Conservation (phyloP, 495 filamentous ascomycete genomes). For the Polyplosphaeria fusca region DNA sequence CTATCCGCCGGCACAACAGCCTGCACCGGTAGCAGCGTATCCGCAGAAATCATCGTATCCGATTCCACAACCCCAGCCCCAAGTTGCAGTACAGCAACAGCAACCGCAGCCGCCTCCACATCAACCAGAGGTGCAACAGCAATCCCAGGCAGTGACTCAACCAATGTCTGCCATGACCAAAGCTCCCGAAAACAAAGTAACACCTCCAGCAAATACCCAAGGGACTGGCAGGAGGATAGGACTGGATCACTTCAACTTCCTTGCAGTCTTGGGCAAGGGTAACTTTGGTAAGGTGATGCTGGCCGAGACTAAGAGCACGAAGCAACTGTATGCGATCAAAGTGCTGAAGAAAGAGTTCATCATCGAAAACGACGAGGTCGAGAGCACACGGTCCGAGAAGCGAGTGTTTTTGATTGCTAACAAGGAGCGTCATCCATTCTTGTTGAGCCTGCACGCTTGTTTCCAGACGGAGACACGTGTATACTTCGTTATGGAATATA, state of each 20-base stretch:
- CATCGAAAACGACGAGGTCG: conserved; percentile 99
- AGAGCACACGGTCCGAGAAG: conserved; percentile 97
- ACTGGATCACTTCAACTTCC: conserved; percentile 98
- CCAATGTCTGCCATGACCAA: conserved; percentile 26
- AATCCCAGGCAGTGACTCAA: conserved; percentile 28
- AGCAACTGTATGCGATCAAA: conserved; percentile 96
- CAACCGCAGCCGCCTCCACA: conserved; percentile 49
- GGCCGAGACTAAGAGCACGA: conserved; percentile 88
- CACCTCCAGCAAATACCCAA: conserved; percentile 42
- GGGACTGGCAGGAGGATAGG: conserved; percentile 79
- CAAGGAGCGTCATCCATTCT: conserved; percentile 94
- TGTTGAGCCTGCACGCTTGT: conserved; percentile 93
- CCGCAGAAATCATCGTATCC: conserved; percentile 63
- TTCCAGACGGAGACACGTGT: conserved; percentile 99
- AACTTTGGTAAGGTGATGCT: conserved; percentile 99
- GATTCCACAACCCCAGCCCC: conserved; percentile 36
- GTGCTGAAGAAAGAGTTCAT: conserved; percentile 99
- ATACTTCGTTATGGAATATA: conserved; percentile 99
- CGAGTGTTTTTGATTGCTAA: conserved; percentile 95
- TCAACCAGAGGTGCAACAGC: conserved; percentile 32
- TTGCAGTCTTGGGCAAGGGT: conserved; percentile 96
- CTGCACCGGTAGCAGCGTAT: conserved; percentile 68
- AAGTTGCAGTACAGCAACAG: conserved; percentile 35
- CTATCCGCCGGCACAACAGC: conserved; percentile 45
- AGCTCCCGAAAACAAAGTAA: conserved; percentile 25